phyloP scores from a whole-genome alignment of 2,329 filamentous ascomycete species.

The Neofusicoccum umdonicola region DNA sequence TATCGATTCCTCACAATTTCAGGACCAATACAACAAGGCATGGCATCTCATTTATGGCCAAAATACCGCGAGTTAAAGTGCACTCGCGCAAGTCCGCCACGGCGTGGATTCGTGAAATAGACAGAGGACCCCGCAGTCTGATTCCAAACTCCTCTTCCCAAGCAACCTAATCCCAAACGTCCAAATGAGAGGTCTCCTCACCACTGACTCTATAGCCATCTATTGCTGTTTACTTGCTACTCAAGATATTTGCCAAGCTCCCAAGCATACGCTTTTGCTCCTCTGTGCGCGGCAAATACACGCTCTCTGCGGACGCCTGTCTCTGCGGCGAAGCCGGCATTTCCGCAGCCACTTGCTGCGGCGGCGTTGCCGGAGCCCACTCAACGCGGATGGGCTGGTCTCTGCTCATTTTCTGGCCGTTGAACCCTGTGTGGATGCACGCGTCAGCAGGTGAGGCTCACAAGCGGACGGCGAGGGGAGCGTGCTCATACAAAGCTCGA shows the following conservation, averaged over 20 bases:
- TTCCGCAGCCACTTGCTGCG: slow-evolving; percentile 19
- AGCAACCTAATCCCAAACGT: no score
- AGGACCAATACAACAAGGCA: no score
- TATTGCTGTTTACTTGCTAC: neutral
- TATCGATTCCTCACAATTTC: no score
- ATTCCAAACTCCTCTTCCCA: no score
- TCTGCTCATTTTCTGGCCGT: slow-evolving; percentile 33
- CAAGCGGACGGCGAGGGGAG: neutral
- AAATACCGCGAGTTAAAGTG: no score
- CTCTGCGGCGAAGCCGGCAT: neutral
- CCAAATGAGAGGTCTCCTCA: no score
- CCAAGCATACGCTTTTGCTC: neutral
- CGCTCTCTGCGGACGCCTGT: neutral
- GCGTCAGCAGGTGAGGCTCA: neutral
- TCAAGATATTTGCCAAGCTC: neutral
- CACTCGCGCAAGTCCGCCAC: no score
- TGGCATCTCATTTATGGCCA: no score
- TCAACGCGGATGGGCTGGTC: slow-evolving; percentile 37
- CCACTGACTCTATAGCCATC: no score
- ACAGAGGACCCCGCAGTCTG: no score
- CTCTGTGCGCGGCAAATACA: neutral
- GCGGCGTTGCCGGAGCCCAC: slow-evolving; percentile 23
- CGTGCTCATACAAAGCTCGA: slow-evolving; percentile 33
- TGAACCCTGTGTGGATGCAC: slow-evolving; percentile 22
- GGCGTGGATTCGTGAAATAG: no score